Percentiles rank a stretch among this genome's conserved stretches.
Evolutionary conservation across 2,329 filamentous ascomycete genomes (phyloP).

Genomic region (Pyrenophora tritici-repentis): DNA sequence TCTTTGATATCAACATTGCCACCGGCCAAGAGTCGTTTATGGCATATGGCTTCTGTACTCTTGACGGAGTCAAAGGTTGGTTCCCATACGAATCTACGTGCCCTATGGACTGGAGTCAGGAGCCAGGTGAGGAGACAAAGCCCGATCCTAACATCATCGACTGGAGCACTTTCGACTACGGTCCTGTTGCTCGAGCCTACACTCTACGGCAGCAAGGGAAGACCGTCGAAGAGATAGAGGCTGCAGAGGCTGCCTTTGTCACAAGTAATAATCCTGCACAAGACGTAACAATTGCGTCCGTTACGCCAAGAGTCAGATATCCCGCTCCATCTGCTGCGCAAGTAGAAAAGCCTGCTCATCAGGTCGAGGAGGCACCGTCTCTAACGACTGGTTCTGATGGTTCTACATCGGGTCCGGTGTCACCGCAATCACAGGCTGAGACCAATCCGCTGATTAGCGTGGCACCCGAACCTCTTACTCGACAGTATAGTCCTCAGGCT

Average conservation of each 20-base stretch:
- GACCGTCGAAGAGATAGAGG: too few relatives aligned
- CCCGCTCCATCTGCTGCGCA: too few relatives aligned
- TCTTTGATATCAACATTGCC: neutral
- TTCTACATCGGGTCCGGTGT: neutral
- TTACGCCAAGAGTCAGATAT: too few relatives aligned
- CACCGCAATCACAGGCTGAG: neutral
- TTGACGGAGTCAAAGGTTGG: constrained; percentile 8
- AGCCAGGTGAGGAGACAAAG: neutral
- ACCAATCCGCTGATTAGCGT: neutral
- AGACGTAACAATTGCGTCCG: too few relatives aligned
- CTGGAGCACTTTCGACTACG: constrained; percentile 8
- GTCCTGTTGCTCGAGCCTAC: neutral
- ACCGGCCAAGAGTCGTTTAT: neutral
- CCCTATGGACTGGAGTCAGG: constrained; percentile 7
- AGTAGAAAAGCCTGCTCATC: too few relatives aligned
- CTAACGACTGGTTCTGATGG: too few relatives aligned
- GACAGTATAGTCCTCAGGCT: neutral
- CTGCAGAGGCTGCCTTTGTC: too few relatives aligned
- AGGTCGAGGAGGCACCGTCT: too few relatives aligned
- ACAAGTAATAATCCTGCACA: too few relatives aligned
- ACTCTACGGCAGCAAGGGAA: neutral
- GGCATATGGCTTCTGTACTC: neutral
- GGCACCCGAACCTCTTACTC: neutral
- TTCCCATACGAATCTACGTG: constrained; percentile 10
- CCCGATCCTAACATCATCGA: constrained; percentile 1